Conservation (phyloP, 2,329 filamentous ascomycete species). For the Epichloe bromicola region DNA sequence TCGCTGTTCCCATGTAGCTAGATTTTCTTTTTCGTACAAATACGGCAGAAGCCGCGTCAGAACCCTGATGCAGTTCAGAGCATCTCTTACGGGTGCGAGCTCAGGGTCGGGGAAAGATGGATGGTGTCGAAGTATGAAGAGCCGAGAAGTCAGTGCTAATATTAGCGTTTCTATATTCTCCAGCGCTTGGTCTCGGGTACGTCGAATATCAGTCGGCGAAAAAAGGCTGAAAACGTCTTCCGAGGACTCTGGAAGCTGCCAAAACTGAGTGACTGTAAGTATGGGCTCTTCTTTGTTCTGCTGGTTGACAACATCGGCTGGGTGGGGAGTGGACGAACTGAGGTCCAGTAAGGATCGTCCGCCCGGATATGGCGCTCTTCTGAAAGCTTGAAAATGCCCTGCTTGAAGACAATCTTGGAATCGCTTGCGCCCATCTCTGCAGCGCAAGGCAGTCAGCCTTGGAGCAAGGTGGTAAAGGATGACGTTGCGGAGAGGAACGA, state of each 20-base stretch:
- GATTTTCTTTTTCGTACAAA: conserved; percentile 75
- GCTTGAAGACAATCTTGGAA: conserved; percentile 97
- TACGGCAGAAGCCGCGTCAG: conserved; percentile 83
- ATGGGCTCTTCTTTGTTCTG: not conserved
- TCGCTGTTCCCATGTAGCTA: conserved; percentile 75
- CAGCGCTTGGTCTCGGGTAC: conserved; percentile 71
- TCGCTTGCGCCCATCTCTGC: conserved; percentile 84
- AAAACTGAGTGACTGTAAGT: conserved; percentile 50
- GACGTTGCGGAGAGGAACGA: conserved; percentile 2
- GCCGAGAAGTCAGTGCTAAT: conserved; percentile 67
- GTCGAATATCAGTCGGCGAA: conserved; percentile 74
- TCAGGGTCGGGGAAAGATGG: conserved; percentile 82
- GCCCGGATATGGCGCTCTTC: conserved; percentile 78
- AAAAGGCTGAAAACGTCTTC: conserved; percentile 99
- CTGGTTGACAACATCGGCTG: not conserved
- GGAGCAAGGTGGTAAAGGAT: conserved; percentile 7
- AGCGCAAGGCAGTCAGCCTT: conserved; percentile 12
- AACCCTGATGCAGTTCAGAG: conserved; percentile 89
- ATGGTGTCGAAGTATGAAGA: conserved; percentile 74
- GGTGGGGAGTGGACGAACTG: conserved; percentile 42
- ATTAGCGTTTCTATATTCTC: conserved; percentile 85
- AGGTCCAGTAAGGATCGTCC: conserved; percentile 86
- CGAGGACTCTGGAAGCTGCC: conserved; percentile 88
- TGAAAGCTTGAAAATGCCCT: conserved; percentile 93
- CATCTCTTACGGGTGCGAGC: conserved; percentile 71